A percentile compares a stretch with the other conserved stretches of the same genome.
Conservation (phyloP, 2,329 filamentous ascomycete species). For the Claviceps digitariae region DNA sequence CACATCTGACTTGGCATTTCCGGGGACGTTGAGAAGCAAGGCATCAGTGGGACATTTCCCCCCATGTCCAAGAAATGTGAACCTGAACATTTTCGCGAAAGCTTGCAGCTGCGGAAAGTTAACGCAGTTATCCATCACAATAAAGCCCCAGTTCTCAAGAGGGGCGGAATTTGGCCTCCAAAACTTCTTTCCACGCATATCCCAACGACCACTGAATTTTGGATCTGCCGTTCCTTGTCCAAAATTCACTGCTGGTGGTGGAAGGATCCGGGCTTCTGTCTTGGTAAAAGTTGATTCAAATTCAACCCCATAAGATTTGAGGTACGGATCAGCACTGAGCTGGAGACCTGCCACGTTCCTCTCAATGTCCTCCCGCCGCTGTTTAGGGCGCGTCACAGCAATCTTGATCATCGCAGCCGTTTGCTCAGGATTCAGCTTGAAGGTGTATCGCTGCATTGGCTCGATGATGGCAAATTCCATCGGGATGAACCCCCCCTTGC, state of each 20-base stretch:
- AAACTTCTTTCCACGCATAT: slow-evolving; percentile 69
- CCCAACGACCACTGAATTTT: slow-evolving; percentile 64
- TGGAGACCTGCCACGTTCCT: slow-evolving; percentile 42
- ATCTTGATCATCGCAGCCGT: slow-evolving; percentile 87
- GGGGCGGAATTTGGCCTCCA: slow-evolving; percentile 45
- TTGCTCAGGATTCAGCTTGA: slow-evolving; percentile 48
- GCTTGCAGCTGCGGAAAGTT: slow-evolving; percentile 20
- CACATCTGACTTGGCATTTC: slow-evolving; percentile 22
- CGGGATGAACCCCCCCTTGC: slow-evolving; percentile 41
- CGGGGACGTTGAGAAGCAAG: slow-evolving; percentile 20
- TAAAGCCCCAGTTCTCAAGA: slow-evolving; percentile 63
- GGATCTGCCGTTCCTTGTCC: slow-evolving; percentile 44
- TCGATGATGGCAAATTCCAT: slow-evolving; percentile 44
- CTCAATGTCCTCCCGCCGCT: slow-evolving; percentile 54
- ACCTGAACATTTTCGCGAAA: slow-evolving; percentile 29
- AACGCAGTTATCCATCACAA: slow-evolving; percentile 46
- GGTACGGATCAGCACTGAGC: slow-evolving; percentile 56
- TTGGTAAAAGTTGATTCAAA: slow-evolving; percentile 51
- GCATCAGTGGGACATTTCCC: slow-evolving; percentile 26
- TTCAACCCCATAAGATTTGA: slow-evolving; percentile 59
- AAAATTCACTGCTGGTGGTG: slow-evolving; percentile 59
- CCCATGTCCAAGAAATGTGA: slow-evolving; percentile 35
- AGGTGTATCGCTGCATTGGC: slow-evolving; percentile 46
- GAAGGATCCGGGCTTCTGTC: slow-evolving; percentile 58
- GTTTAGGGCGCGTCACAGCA: slow-evolving; percentile 62